phyloP scores from a whole-genome alignment of 2,329 filamentous ascomycete species.

The Xylaria sp. region DNA sequence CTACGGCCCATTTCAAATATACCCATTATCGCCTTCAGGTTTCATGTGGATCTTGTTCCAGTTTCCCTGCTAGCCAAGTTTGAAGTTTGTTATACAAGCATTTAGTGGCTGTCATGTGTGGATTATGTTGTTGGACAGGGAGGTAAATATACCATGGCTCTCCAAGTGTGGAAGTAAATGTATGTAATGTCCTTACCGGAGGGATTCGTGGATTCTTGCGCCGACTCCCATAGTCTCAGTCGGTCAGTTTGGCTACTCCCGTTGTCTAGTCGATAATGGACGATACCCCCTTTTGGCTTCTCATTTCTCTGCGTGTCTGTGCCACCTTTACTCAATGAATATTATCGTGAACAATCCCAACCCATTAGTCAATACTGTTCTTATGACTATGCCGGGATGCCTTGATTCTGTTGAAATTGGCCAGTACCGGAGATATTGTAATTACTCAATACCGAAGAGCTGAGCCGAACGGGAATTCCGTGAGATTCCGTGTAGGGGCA shows the following conservation, averaged over 20 bases:
- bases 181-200: conserved; percentile 19
- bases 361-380: background rate
- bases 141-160: conserved; percentile 7
- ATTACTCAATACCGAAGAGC: background rate
- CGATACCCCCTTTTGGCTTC: conserved; percentile 38
- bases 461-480: background rate
- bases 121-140: conserved; percentile 5
- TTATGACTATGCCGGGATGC: background rate
- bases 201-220: conserved; percentile 6
- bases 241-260: conserved; percentile 15
- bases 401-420: background rate
- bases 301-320: conserved; percentile 4
- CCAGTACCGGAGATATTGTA: background rate
- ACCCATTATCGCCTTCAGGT: background rate
- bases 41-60: conserved; percentile 6
- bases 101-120: conserved; percentile 5
- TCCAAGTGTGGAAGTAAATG: conserved; percentile 16
- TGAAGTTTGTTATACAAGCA: conserved; percentile 9
- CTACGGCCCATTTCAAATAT: background rate
- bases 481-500: conserved; percentile 10
- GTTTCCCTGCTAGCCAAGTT: conserved; percentile 1
- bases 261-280: conserved; percentile 37
- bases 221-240: conserved; percentile 10
- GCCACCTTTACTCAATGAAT: background rate
- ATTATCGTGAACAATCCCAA: background rate